phyloP scores from a whole-genome alignment of 2,329 filamentous ascomycete genomes.

The Ploettnerulaceae sp. region DNA sequence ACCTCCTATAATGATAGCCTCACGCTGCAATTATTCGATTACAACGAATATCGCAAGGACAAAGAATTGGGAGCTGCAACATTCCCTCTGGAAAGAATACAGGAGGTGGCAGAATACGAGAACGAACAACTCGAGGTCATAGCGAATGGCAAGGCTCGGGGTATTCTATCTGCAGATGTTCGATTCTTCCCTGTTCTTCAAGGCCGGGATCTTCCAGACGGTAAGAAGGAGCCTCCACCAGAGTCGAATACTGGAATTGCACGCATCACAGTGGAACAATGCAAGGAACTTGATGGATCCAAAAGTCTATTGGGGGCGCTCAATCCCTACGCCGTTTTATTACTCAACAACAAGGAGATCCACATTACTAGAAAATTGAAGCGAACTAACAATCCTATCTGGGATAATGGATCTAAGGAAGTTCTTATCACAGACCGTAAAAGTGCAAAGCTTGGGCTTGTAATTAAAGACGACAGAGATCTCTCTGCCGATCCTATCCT shows the following conservation, averaged over 20 bases:
- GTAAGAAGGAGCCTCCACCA: conserved; percentile 72
- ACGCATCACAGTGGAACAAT: conserved; percentile 89
- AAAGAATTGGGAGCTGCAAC: conserved; percentile 87
- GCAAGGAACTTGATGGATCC: conserved; percentile 87
- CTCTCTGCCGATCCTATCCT: conserved; percentile 76
- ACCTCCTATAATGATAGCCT: conserved; percentile 85
- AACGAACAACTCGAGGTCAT: conserved; percentile 82
- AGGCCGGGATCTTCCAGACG: conserved; percentile 65
- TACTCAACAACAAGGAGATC: conserved; percentile 89
- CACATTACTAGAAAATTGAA: conserved; percentile 89
- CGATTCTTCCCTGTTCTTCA: conserved; percentile 94
- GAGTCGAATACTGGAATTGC: conserved; percentile 92
- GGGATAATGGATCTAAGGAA: conserved; percentile 88
- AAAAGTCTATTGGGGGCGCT: conserved; percentile 90
- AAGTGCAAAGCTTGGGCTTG: conserved; percentile 81
- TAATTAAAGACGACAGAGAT: conserved; percentile 94
- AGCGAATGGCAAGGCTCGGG: conserved; percentile 77
- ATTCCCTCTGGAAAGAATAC: conserved; percentile 78
- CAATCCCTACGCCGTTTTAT: conserved; percentile 82
- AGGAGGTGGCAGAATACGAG: conserved; percentile 72
- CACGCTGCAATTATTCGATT: conserved; percentile 82
- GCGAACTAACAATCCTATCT: conserved; percentile 95
- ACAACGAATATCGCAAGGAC: conserved; percentile 93
- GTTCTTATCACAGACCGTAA: conserved; percentile 92
- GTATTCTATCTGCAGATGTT: conserved; percentile 74